These are phyloP conservation scores for Ustilago trichophora DNA, from an alignment of 1,284 basidiomycete species.

Conservation along the genomic window DNA sequence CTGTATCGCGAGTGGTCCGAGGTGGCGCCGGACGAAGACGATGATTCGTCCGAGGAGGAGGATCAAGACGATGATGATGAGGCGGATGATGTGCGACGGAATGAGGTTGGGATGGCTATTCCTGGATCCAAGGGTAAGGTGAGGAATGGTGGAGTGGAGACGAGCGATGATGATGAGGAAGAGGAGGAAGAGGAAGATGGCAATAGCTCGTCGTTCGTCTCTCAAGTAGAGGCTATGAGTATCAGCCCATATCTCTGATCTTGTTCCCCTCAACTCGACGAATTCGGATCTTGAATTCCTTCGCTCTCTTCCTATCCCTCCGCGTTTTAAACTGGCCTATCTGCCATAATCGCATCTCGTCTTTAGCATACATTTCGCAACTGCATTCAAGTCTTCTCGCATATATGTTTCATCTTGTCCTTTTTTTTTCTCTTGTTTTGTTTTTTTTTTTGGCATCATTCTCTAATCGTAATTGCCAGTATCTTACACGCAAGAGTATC, in stretches of 20 bases:
- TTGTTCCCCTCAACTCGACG: no score
- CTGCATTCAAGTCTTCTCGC: no score
- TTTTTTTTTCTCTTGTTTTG: no score
- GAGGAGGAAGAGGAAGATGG: slow-evolving; percentile 28
- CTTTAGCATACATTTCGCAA: no score
- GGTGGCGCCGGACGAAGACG: slow-evolving; percentile 67
- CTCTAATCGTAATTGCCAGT: no score
- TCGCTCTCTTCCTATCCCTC: no score
- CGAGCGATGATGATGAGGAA: slow-evolving; percentile 11
- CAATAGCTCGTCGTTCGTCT: slow-evolving; percentile 52
- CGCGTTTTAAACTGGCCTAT: no score
- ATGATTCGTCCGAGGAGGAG: slow-evolving; percentile 37
- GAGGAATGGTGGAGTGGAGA: slow-evolving; percentile 1
- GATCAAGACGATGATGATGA: slow-evolving; percentile 55
- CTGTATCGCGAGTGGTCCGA: slow-evolving; percentile 72
- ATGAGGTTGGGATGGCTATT: slow-evolving; percentile 25
- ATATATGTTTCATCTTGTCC: no score
- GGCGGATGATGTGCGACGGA: slow-evolving; percentile 44
- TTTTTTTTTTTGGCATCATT: no score
- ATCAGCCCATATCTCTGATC: slow-evolving; percentile 54
- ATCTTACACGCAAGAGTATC: no score
- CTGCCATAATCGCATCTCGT: no score
- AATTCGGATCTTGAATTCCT: no score
- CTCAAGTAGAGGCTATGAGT: slow-evolving; percentile 63
- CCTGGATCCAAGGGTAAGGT: slow-evolving; percentile 11